Evolutionary conservation across 2,329 filamentous ascomycete species (phyloP), one percentile per base, ranked within the genome.

Genomic region (Ophiostoma triangulosporum): DNA sequence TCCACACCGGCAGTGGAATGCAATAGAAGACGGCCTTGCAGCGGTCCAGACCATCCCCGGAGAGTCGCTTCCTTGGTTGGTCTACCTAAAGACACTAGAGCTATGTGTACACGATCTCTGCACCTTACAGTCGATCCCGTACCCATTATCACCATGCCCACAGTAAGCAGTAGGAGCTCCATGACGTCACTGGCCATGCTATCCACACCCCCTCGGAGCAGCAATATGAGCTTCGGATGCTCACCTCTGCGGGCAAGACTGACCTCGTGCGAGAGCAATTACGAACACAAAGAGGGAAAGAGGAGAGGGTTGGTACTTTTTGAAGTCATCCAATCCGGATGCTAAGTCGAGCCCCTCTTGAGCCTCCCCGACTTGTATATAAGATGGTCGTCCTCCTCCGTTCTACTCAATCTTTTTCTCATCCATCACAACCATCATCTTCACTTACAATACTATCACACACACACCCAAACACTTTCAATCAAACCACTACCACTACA

Each of bases 401-500:
- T 33, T 20, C 29, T 24, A n/a, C 14, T 48, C 43, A 15, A 43
- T 36, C 20, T 29, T 49, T 50, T 43, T 32, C 49, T 29, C 8
- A 31, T 40, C 53, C 51, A 51, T 51, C 9, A 8, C 22, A 15
- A 14, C 6, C 24, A 27, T 31, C 43, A 26, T 51, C 29, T 52
- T 52, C 33, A 9, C 35, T 46, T 40, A n/a, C n/a, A n/a, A n/a
- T n/a, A n/a, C n/a, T n/a, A n/a, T n/a, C n/a, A n/a, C n/a, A n/a
- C 32, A 36, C 11, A 38, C 35, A 51, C 45, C 35, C 43, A 29
- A 46, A 26, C 51, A 49, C 60, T 54, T 59, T 20, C 43, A 46
- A 46, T 24, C 53, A 49, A 61, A 55, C 59, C 51, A 46, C 33
- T 60, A 54, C 60, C 51, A 63, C 58, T 63, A 66, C 48, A 60